Conservation (phyloP, 2,329 filamentous ascomycete genomes). For the Clathrospora elynae region DNA sequence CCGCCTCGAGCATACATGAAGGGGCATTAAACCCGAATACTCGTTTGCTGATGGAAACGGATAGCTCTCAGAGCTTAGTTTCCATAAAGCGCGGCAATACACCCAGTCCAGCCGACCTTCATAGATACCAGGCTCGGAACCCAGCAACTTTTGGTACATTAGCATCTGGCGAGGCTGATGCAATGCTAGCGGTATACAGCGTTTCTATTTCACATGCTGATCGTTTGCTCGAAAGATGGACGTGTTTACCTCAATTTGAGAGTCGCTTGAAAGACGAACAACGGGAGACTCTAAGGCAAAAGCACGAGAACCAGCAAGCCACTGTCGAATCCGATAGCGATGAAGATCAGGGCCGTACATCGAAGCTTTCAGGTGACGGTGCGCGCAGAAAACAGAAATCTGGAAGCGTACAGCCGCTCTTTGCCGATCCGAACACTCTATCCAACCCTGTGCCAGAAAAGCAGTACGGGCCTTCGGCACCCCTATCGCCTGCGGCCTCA, state of each 20-base stretch:
- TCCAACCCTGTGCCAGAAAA: slow-evolving; percentile 29
- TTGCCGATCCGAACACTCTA: slow-evolving; percentile 30
- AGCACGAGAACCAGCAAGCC: slow-evolving; percentile 38
- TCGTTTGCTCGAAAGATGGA: slow-evolving; percentile 42
- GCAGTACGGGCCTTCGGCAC: slow-evolving; percentile 26
- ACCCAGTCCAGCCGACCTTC: slow-evolving; percentile 30
- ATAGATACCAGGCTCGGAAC: slow-evolving; percentile 37
- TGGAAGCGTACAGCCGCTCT: slow-evolving; percentile 36
- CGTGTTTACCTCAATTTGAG: slow-evolving; percentile 39
- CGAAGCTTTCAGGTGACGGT: slow-evolving; percentile 17
- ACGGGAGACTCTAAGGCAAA: slow-evolving; percentile 27
- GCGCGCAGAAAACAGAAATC: slow-evolving; percentile 20
- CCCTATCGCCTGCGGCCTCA: slow-evolving; percentile 36
- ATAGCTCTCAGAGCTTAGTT: slow-evolving; percentile 38
- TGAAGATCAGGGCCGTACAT: slow-evolving; percentile 27
- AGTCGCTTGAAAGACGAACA: slow-evolving; percentile 33
- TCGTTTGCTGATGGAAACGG: slow-evolving; percentile 36
- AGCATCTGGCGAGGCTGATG: slow-evolving; percentile 25
- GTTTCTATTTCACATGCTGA: slow-evolving; percentile 33
- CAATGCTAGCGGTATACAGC: slow-evolving; percentile 32
- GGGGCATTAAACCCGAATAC: slow-evolving; percentile 17
- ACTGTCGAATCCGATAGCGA: slow-evolving; percentile 46
- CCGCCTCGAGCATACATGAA: slow-evolving; percentile 29
- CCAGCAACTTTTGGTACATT: slow-evolving; percentile 33
- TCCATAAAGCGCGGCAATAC: slow-evolving; percentile 7